Conservation (phyloP, 176 grass and related monocot species). For the Poa annua region DNA sequence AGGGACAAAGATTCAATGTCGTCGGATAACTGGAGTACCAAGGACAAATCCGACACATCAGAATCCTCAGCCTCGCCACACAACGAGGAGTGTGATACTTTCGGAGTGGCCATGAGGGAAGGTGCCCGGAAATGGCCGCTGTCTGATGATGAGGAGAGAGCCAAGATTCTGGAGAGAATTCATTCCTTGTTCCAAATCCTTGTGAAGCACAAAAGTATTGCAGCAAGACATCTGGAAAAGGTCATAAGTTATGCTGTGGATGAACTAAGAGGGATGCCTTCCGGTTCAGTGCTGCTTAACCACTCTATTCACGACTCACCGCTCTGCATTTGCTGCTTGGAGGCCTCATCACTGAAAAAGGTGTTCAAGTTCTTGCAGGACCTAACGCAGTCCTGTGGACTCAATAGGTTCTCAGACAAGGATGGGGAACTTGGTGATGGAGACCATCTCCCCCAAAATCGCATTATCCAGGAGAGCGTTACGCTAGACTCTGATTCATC, state of each 20-base stretch:
- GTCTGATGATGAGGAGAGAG: conserved; percentile 78
- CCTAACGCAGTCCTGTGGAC: conserved; percentile 66
- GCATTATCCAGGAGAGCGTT: conserved; percentile 48
- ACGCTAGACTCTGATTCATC: conserved; percentile 59
- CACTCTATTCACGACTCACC: conserved; percentile 69
- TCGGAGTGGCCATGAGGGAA: conserved; percentile 48
- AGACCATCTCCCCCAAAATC: conserved; percentile 41
- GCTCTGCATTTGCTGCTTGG: conserved; percentile 82
- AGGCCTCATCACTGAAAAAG: conserved; percentile 60
- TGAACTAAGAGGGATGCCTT: conserved; percentile 65
- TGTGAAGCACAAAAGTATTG: conserved; percentile 78
- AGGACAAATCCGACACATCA: conserved; percentile 63
- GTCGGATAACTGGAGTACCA: conserved; percentile 54
- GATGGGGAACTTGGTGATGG: conserved; percentile 52
- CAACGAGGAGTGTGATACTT: conserved; percentile 53
- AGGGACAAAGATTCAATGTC: conserved; percentile 66
- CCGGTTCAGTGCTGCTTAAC: conserved; percentile 55
- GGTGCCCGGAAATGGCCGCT: conserved; percentile 68
- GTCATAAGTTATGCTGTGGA: conserved; percentile 69
- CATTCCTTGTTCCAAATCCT: conserved; percentile 63
- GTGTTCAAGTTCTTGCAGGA: conserved; percentile 84
- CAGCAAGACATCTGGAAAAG: conserved; percentile 66
- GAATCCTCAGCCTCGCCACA: conserved; percentile 61
- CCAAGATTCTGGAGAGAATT: conserved; percentile 70
- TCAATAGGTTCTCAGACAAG: conserved; percentile 64